Evolutionary conservation across 805 yeast species (phyloP).

Genomic region (Wickerhamiella alocasiicola): DNA sequence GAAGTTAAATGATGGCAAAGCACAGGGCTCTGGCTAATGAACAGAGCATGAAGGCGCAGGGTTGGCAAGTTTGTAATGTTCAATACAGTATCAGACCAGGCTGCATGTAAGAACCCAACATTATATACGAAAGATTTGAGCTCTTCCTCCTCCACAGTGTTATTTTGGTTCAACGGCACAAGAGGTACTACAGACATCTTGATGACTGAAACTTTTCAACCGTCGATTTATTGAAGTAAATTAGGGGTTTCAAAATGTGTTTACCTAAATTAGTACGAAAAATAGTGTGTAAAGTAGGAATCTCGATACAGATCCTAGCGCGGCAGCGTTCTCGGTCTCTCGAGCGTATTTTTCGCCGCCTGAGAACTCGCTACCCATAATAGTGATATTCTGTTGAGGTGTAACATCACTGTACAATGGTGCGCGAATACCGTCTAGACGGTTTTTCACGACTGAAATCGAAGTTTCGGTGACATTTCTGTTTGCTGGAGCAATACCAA

Average conservation of each 20-base stretch:
- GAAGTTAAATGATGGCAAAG: slow-evolving; percentile 18
- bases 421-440: slow-evolving; percentile 23
- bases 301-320: too few species aligned
- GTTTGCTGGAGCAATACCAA: slow-evolving; percentile 44
- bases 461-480: slow-evolving; percentile 21
- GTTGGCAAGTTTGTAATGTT: slow-evolving; percentile 21
- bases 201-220: slow-evolving; percentile 8
- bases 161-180: slow-evolving; percentile 5
- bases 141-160: slow-evolving; percentile 5
- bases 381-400: neutral
- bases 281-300: too few species aligned
- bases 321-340: too few species aligned
- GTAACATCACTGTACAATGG: slow-evolving; percentile 9
- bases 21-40: slow-evolving; percentile 26
- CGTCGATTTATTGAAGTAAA: neutral
- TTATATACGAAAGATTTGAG: slow-evolving; percentile 19
- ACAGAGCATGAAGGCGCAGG: slow-evolving; percentile 26
- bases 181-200: slow-evolving; percentile 9
- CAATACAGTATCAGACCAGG: slow-evolving; percentile 28
- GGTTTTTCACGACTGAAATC: slow-evolving; percentile 17
- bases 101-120: slow-evolving; percentile 26
- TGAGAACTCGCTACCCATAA: neutral
- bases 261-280: too few species aligned
- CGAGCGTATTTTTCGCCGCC: too few species aligned
- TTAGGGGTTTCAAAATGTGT: too few species aligned